These are phyloP conservation scores for Massariosphaeria phaeospora DNA, from an alignment of 495 filamentous ascomycete species.

Conservation along the genomic window DNA sequence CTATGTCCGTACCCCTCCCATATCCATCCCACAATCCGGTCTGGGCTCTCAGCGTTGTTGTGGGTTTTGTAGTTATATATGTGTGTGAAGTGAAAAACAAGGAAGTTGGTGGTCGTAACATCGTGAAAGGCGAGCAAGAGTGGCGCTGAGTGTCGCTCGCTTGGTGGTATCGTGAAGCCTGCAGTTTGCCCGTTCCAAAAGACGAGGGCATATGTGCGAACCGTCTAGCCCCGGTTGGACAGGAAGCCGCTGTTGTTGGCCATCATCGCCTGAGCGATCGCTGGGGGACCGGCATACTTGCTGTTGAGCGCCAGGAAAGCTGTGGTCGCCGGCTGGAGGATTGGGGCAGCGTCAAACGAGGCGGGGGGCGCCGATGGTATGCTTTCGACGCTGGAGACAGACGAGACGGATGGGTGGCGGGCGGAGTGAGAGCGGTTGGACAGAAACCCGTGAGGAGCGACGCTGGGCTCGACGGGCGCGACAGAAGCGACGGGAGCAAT, in stretches of 20 bases:
- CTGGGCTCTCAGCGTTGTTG: neutral
- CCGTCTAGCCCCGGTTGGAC: slow-evolving; percentile 21
- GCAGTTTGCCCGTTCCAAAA: neutral
- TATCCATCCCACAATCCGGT: neutral
- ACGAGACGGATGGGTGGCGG: slow-evolving; percentile 14
- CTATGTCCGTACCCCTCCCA: neutral
- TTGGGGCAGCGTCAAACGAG: neutral
- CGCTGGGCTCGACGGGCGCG: neutral
- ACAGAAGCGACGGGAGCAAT: neutral
- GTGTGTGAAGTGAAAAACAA: slow-evolving; percentile 10
- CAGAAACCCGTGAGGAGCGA: slow-evolving; percentile 20
- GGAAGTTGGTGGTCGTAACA: neutral
- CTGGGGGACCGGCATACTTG: slow-evolving; percentile 9
- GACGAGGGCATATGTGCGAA: too few species aligned
- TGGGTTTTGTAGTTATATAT: slow-evolving; percentile 17
- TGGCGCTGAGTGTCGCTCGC: neutral
- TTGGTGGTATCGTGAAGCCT: neutral
- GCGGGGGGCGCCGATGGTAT: neutral
- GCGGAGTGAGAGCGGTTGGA: slow-evolving; percentile 19
- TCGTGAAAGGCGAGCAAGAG: neutral
- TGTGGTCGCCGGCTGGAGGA: slow-evolving; percentile 1
- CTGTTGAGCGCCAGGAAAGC: slow-evolving; percentile 21
- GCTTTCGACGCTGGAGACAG: slow-evolving; percentile 4
- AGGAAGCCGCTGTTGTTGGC: slow-evolving; percentile 7
- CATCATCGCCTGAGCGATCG: neutral